Percentiles rank a stretch among this genome's conserved stretches.
phyloP scores from a whole-genome alignment of 768 basidiomycete genomes.

The Suillus subluteus region DNA sequence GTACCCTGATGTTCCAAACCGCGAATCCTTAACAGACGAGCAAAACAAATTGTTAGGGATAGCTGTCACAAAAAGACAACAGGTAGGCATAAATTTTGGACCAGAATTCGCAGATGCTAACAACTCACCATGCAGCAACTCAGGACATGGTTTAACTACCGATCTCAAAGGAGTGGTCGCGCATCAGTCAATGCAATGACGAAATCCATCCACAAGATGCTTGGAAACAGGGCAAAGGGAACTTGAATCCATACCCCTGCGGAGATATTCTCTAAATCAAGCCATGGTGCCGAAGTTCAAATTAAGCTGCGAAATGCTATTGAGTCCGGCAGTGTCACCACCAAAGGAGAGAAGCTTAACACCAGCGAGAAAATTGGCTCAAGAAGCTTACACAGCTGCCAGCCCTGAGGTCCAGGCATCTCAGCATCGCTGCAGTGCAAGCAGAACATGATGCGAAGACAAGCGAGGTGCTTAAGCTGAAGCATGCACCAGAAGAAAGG shows the following conservation, averaged over 20 bases:
- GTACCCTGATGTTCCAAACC: neutral
- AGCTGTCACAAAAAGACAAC: neutral
- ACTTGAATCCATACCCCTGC: neutral
- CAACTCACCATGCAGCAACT: neutral
- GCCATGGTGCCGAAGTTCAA: neutral
- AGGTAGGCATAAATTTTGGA: neutral
- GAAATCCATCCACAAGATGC: neutral
- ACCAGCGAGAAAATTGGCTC: neutral
- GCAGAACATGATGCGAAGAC: neutral
- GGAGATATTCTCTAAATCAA: neutral
- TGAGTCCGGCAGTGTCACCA: neutral
- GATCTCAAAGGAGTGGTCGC: neutral
- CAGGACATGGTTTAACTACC: neutral
- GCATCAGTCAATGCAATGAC: neutral
- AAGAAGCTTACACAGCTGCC: neutral
- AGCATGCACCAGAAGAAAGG: neutral
- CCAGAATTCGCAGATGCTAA: neutral
- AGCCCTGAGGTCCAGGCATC: neutral
- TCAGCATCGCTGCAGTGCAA: neutral
- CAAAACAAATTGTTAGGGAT: neutral
- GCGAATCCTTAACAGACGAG: neutral
- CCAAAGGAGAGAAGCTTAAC: neutral
- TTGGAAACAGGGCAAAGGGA: neutral
- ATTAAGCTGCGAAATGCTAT: neutral
- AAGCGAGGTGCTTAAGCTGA: neutral